Evolutionary conservation across 1,284 basidiomycete species (phyloP).

Genomic region (Cutaneotrichosporon spelunceum): DNA sequence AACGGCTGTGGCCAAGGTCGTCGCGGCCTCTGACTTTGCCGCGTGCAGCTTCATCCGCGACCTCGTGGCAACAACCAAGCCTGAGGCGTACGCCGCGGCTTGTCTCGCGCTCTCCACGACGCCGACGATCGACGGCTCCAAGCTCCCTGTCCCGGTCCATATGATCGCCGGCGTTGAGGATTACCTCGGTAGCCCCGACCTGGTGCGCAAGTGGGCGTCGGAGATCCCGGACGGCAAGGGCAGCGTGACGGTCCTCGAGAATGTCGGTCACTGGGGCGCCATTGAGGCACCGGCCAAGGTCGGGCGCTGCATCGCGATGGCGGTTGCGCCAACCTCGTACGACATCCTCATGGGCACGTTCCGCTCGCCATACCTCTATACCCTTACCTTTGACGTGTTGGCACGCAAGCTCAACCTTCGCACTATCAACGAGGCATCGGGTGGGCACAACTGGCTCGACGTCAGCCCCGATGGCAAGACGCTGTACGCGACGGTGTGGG

Average conservation of each 20-base stretch:
- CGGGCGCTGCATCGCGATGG: constrained; percentile 13
- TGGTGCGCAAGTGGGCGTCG: constrained; percentile 22
- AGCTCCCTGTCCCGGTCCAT: constrained; percentile 22
- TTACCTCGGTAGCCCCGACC: constrained; percentile 31
- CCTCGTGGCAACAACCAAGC: constrained; percentile 31
- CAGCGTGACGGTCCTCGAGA: constrained; percentile 19
- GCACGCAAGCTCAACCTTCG: constrained; percentile 25
- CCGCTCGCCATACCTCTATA: constrained; percentile 36
- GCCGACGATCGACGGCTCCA: constrained; percentile 21
- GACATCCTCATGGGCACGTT: constrained; percentile 43
- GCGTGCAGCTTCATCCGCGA: constrained; percentile 31
- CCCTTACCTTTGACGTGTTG: constrained; percentile 31
- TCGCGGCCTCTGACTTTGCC: constrained; percentile 20
- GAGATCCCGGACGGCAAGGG: constrained; percentile 26
- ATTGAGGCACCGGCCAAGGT: constrained; percentile 30
- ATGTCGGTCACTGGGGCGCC: constrained; percentile 38
- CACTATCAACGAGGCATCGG: constrained; percentile 26
- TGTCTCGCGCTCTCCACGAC: constrained; percentile 28
- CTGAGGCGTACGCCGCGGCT: constrained; percentile 30
- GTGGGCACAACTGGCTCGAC: constrained; percentile 44
- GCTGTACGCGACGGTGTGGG: constrained; percentile 44
- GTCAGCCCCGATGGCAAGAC: constrained; percentile 25
- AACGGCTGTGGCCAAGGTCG: constrained; percentile 26
- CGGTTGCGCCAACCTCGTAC: constrained; percentile 17
- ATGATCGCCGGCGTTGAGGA: constrained; percentile 35